Evolutionary conservation across 176 grass and related monocot genomes (phyloP).

Genomic region (Cocos nucifera): DNA sequence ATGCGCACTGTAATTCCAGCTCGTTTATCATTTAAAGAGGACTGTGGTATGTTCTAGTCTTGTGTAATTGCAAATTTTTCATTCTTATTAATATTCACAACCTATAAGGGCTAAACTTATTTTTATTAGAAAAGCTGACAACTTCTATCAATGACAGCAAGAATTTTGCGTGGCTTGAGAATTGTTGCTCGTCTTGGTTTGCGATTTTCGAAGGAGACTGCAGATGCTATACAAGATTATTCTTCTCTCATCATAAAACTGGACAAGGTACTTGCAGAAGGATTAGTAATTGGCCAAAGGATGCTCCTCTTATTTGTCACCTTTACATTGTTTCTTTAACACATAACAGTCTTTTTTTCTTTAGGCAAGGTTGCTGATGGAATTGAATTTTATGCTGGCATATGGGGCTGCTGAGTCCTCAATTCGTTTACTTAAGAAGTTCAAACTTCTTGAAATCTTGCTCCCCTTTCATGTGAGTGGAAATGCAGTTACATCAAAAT

Average conservation of each 20-base stretch:
- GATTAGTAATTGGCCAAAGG: background rate
- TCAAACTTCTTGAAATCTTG: conserved; percentile 70
- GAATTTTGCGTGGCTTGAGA: conserved; percentile 93
- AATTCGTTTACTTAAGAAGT: conserved; percentile 62
- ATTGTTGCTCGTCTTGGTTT: conserved; percentile 81
- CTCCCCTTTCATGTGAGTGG: conserved; percentile 78
- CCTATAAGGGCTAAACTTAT: too few species aligned
- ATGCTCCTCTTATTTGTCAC: conserved; percentile 4
- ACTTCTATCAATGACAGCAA: conserved; percentile 45
- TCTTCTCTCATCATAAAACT: conserved; percentile 51
- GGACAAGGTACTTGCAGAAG: conserved; percentile 27
- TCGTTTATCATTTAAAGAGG: conserved; percentile 66
- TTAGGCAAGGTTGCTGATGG: conserved; percentile 58
- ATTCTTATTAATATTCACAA: too few species aligned
- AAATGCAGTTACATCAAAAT: conserved; percentile 2
- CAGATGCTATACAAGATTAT: conserved; percentile 44
- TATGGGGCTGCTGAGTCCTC: conserved; percentile 74
- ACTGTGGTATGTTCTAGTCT: conserved; percentile 48
- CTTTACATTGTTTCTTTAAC: background rate
- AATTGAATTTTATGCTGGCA: conserved; percentile 77
- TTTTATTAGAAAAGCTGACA: too few species aligned
- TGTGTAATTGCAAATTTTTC: too few species aligned
- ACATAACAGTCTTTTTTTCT: conserved; percentile 13
- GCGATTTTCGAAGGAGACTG: conserved; percentile 63
- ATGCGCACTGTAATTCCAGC: conserved; percentile 61